phyloP scores from a whole-genome alignment of 208 protist species.

The Herpetomonas tarakana region DNA sequence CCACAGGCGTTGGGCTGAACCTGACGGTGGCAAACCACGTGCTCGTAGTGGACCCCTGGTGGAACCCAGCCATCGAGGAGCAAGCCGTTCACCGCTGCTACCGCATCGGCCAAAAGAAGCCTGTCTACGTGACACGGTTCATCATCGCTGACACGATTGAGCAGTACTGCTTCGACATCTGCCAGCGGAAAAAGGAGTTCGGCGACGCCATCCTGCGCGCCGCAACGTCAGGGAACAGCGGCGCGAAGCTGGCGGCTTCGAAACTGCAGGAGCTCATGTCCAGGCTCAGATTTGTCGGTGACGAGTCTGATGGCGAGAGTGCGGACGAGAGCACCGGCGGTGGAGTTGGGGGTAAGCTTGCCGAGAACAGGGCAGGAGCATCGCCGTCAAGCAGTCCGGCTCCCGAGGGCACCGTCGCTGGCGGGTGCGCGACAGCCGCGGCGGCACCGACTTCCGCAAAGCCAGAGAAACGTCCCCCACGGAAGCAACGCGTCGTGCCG shows the following conservation, averaged over 20 bases:
- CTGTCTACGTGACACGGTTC: conserved; percentile 89
- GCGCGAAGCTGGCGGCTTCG: conserved; percentile 60
- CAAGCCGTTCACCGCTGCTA: conserved; percentile 96
- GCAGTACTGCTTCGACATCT: conserved; percentile 92
- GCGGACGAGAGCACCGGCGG: too few species aligned
- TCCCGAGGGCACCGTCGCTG: too few species aligned
- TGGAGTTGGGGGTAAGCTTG: too few species aligned
- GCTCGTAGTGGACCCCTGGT: conserved; percentile 95
- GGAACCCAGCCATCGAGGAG: conserved; percentile 95
- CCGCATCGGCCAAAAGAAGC: conserved; percentile 93
- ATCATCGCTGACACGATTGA: conserved; percentile 94
- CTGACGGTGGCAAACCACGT: conserved; percentile 96
- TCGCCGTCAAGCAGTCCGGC: too few species aligned
- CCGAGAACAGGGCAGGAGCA: too few species aligned
- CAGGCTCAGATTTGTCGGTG: conserved; percentile 63
- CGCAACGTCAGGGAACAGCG: conserved; percentile 62
- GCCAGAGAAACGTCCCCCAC: too few species aligned
- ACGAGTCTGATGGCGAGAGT: background rate
- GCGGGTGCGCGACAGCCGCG: too few species aligned
- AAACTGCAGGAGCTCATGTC: conserved; percentile 79
- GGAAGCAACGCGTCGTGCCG: too few species aligned
- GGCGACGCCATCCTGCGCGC: conserved; percentile 83
- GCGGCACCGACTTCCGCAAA: too few species aligned
- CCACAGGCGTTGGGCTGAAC: conserved; percentile 97
- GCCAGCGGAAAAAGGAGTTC: conserved; percentile 92